phyloP scores from a whole-genome alignment of 129 eudicot species.

The Pittosporum tobira region DNA sequence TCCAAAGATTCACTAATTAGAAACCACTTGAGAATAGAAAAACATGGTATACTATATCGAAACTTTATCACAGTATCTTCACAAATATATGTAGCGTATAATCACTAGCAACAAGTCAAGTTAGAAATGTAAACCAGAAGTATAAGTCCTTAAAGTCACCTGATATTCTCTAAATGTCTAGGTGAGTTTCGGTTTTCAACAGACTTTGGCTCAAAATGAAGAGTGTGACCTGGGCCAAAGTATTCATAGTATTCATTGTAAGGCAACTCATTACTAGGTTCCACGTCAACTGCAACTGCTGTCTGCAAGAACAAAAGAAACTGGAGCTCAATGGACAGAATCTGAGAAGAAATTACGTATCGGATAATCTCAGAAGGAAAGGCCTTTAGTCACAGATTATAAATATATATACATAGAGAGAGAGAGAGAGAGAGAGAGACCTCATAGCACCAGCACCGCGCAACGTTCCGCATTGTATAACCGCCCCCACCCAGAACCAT shows the following conservation, averaged over 20 bases:
- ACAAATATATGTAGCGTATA: background rate
- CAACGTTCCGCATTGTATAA: slow-evolving; percentile 76
- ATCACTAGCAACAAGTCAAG: background rate
- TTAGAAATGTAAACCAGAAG: background rate
- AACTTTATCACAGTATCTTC: no score
- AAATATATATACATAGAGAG: no score
- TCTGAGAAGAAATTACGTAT: background rate
- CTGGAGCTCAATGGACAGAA: slow-evolving; percentile 1
- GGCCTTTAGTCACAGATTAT: background rate
- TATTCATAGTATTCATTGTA: slow-evolving; percentile 76
- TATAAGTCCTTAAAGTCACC: slow-evolving; percentile 26
- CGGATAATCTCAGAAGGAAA: background rate
- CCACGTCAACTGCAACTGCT: slow-evolving; percentile 96
- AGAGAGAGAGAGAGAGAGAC: slow-evolving; percentile 27
- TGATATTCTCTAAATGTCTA: slow-evolving; percentile 69
- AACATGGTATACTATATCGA: no score
- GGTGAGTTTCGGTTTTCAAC: slow-evolving; percentile 68
- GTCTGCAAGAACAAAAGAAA: slow-evolving; percentile 44
- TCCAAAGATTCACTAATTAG: background rate
- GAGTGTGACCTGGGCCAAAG: slow-evolving; percentile 92
- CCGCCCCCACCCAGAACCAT: slow-evolving; percentile 98
- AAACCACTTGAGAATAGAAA: background rate
- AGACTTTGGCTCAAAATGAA: slow-evolving; percentile 58
- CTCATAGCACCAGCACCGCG: slow-evolving; percentile 99
- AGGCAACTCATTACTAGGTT: slow-evolving; percentile 81